Base-by-base conservation (phyloP, 805 yeast species). In the Candida vartiovaarae region DNA sequence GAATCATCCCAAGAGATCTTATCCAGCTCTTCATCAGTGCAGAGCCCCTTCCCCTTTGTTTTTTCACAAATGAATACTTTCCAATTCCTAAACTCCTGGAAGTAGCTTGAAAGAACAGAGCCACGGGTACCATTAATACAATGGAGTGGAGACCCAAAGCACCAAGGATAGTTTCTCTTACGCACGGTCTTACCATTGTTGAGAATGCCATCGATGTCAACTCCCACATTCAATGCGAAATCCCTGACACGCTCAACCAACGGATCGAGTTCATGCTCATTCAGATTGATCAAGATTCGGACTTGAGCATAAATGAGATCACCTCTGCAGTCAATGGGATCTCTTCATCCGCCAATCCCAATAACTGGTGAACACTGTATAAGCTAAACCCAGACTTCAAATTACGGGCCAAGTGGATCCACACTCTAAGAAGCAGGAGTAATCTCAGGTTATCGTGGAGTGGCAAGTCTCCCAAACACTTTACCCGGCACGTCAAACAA, bases 371-470 rank as follows among this genome's bases (percentile, higher is more conserved):
- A 39, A 48, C 31, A 38, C 33, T 44, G 34, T 28, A 54, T 26
- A 34, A 52, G 41, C 32, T 46, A 8, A 32, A 24, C 15, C 28
- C 52, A 41, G 70, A 40, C 32, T 42, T 25, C 48, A 52, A 15
- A 39, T 44, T 54, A 1, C 48, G 47, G 15, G 65, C 38, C 9
- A 56, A 49, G 36, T 61, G 52, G 52, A 56, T 66, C 20, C 66
- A 48, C 41, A 61, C 65, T 46, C 77, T 62, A 3, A 61, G 35
- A 41, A 65, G 57, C 63, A 68, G 58, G 30, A 71, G 46, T 11
- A 61, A 51, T 27, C 50, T 41, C 36, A 66, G 51, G 25, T 56
- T 51, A 3, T 45, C 26, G 30, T 56, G 48, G 1, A 52, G 35
- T 3, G 40, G 33, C 23, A 56, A 20, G 3, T 43, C 52, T 4